Conservation (phyloP, 495 filamentous ascomycete genomes). For the Penicillium riverlandense region DNA sequence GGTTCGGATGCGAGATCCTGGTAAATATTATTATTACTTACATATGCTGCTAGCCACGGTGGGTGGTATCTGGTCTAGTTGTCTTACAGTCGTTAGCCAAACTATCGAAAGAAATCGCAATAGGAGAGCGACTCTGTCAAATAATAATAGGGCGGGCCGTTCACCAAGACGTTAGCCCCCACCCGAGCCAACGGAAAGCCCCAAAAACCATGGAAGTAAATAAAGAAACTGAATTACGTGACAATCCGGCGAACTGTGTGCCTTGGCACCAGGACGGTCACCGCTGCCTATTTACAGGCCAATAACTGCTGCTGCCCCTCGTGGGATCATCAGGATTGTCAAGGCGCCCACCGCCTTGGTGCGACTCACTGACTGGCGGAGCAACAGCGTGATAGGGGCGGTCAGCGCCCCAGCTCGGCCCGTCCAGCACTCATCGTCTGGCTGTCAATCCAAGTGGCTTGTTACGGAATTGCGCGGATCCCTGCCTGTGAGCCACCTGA, state of each 20-base stretch:
- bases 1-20: slow-evolving; percentile 20
- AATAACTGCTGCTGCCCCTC: too few relatives aligned
- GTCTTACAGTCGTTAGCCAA: too few relatives aligned
- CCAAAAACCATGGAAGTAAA: slow-evolving; percentile 22
- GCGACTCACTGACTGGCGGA: background rate
- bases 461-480: too few relatives aligned
- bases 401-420: slow-evolving; percentile 2
- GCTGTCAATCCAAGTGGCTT: background rate
- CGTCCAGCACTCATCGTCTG: slow-evolving; percentile 7
- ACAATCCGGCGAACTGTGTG: background rate
- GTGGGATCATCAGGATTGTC: slow-evolving; percentile 12
- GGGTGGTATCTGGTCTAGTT: too few relatives aligned
- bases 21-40: slow-evolving; percentile 9
- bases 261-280: background rate
- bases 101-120: too few relatives aligned
- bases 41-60: background rate
- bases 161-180: slow-evolving; percentile 14
- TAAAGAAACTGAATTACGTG: slow-evolving; percentile 8
- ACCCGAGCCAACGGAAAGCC: slow-evolving; percentile 23
- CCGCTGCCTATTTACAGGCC: background rate
- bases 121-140: slow-evolving; percentile 17
- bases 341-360: slow-evolving; percentile 2
- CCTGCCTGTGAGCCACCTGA: too few relatives aligned
- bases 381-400: background rate
- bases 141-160: slow-evolving; percentile 4